Evolutionary conservation across 495 filamentous ascomycete species (phyloP).

Genomic region (Penicillium bialowiezense): DNA sequence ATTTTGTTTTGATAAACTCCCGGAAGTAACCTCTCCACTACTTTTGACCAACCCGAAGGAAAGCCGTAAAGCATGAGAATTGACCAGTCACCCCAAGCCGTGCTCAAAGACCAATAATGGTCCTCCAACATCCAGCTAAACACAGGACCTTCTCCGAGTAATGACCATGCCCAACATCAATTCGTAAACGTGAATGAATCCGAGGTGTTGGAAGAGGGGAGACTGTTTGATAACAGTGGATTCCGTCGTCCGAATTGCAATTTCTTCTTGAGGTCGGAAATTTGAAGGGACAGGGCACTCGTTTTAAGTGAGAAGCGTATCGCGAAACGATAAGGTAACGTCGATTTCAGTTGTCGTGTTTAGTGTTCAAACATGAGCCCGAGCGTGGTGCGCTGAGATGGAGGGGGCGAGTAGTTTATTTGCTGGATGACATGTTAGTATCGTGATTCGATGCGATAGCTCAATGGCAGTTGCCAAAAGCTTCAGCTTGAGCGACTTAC

Average conservation of each 20-base stretch:
- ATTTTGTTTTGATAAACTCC: slow-evolving; percentile 38
- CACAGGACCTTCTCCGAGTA: slow-evolving; percentile 37
- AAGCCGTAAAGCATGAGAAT: slow-evolving; percentile 23
- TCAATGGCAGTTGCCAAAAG: slow-evolving; percentile 6
- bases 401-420: slow-evolving; percentile 68
- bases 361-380: slow-evolving; percentile 44
- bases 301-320: slow-evolving; percentile 28
- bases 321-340: slow-evolving; percentile 39
- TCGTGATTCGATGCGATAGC: not conserved
- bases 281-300: slow-evolving; percentile 26
- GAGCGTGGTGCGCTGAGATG: slow-evolving; percentile 55
- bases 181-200: slow-evolving; percentile 25
- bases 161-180: slow-evolving; percentile 20
- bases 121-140: slow-evolving; percentile 40
- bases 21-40: slow-evolving; percentile 41
- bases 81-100: slow-evolving; percentile 41
- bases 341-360: slow-evolving; percentile 43
- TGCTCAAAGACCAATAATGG: slow-evolving; percentile 22
- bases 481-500: slow-evolving; percentile 55
- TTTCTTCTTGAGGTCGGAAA: slow-evolving; percentile 25
- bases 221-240: slow-evolving; percentile 31
- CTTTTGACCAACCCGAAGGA: slow-evolving; percentile 20
- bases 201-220: slow-evolving; percentile 27
- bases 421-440: slow-evolving; percentile 49
- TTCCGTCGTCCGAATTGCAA: slow-evolving; percentile 28